Conservation (phyloP, 169 alveolate genomes). For the Cryptosporidium ubiquitum region DNA sequence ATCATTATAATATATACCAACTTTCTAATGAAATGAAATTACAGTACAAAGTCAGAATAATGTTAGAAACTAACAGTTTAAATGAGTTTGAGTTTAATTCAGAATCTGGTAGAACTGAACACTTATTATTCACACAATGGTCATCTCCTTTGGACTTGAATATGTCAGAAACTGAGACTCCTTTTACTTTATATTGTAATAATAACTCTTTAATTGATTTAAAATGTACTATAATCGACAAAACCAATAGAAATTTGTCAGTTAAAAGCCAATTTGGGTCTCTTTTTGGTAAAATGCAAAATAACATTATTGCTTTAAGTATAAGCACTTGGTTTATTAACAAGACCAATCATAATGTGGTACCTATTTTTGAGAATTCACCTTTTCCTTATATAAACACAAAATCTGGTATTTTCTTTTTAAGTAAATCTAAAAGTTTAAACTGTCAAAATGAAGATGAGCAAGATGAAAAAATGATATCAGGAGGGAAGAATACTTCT, state of each 20-base stretch:
- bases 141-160: slow-evolving; percentile 24
- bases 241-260: background rate
- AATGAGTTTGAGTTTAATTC: background rate
- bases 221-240: slow-evolving; percentile 22
- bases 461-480: background rate
- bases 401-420: background rate
- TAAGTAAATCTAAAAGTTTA: background rate
- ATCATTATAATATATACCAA: slow-evolving; percentile 44
- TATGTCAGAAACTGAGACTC: slow-evolving; percentile 12
- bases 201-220: slow-evolving; percentile 30
- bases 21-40: slow-evolving; percentile 36
- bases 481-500: background rate
- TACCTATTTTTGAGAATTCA: slow-evolving; percentile 47
- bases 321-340: slow-evolving; percentile 59
- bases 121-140: slow-evolving; percentile 25
- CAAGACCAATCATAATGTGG: slow-evolving; percentile 29
- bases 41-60: slow-evolving; percentile 38
- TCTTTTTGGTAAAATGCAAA: slow-evolving; percentile 36
- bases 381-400: slow-evolving; percentile 63
- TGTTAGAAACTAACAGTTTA: background rate
- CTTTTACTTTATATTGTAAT: slow-evolving; percentile 11
- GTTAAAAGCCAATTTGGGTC: background rate
- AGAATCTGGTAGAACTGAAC: background rate
- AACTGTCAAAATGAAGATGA: background rate
- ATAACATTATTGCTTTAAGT: slow-evolving; percentile 28